phyloP scores from a whole-genome alignment of 768 basidiomycete genomes.

The Mycena maculata region DNA sequence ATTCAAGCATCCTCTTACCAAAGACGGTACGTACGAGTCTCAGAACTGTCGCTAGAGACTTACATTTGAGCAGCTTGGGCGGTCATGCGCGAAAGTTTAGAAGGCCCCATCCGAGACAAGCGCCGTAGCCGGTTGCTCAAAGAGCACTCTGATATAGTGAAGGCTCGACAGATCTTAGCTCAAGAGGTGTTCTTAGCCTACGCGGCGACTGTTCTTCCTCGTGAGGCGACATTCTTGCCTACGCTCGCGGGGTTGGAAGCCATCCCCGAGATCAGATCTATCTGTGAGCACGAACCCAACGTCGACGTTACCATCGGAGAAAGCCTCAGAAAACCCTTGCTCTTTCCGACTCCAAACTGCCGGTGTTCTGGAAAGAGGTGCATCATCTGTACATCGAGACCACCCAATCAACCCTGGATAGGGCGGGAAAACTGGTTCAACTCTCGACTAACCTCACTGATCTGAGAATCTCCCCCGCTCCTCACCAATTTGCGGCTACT shows the following conservation, averaged over 20 bases:
- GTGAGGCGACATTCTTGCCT: neutral
- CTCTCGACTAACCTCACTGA: no score
- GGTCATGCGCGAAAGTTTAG: neutral
- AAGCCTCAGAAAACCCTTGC: no score
- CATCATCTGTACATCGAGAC: no score
- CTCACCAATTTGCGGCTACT: no score
- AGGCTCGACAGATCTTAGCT: neutral
- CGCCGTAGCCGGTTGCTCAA: neutral
- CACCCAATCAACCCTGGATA: no score
- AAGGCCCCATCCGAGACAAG: conserved; percentile 7
- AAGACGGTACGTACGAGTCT: neutral
- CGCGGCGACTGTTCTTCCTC: neutral
- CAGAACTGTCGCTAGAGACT: neutral
- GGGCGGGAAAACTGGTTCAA: no score
- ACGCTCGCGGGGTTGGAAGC: neutral
- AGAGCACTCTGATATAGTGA: neutral
- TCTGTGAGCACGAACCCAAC: neutral
- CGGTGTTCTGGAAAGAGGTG: no score
- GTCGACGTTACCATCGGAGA: neutral
- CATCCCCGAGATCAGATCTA: conserved; percentile 4
- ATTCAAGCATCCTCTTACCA: neutral
- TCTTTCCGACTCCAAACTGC: no score
- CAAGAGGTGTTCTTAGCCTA: neutral
- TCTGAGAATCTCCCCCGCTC: no score
- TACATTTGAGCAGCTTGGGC: neutral